Evolutionary conservation across 805 yeast genomes (phyloP).

Genomic region (Schizosaccharomyces pombe): ASM294v3 CU329670.1:4754001-4754500

Average conservation of each 20-base stretch:
- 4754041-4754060: too few relatives aligned
- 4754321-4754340: neutral
- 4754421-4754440: neutral
- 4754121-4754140: too few relatives aligned
- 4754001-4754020: too few relatives aligned
- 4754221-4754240: neutral
- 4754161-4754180: neutral
- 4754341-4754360: neutral
- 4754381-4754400: conserved; percentile 2
- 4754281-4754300: neutral
- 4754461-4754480: neutral
- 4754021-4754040: too few relatives aligned
- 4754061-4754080: too few relatives aligned
- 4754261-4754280: conserved; percentile 1
- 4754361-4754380: neutral
- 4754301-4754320: conserved; percentile 1
- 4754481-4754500: conserved; percentile 1
- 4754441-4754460: neutral
- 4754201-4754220: conserved; percentile 1
- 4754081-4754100: too few relatives aligned
- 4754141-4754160: neutral
- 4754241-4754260: conserved; percentile 3
- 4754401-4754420: neutral
- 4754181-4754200: neutral
- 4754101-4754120: too few relatives aligned